These are phyloP conservation scores for Acrodontium crateriforme DNA, from an alignment of 2,329 filamentous ascomycete species.

Conservation along the genomic window DNA sequence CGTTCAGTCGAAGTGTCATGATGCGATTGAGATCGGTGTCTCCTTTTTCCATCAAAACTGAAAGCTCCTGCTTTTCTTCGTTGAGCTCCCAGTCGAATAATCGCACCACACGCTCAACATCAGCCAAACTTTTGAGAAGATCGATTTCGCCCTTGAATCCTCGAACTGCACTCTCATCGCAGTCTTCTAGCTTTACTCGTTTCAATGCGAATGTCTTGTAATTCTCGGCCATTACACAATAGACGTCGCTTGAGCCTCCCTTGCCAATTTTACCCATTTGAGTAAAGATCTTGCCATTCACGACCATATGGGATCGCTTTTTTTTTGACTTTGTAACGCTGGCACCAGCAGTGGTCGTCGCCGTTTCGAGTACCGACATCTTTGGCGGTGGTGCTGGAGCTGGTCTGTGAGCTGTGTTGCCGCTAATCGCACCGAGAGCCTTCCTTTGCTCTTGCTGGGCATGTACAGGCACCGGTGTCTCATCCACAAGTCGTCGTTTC, in stretches of 20 bases:
- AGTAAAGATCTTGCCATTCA: constrained; percentile 86
- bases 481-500: constrained; percentile 27
- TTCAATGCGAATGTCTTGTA: constrained; percentile 92
- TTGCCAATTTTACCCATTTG: constrained; percentile 81
- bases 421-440: constrained; percentile 40
- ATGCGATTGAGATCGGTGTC: constrained; percentile 86
- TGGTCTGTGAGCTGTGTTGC: constrained; percentile 62
- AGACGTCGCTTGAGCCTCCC: constrained; percentile 87
- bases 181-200: constrained; percentile 77
- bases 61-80: constrained; percentile 75
- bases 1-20: constrained; percentile 54
- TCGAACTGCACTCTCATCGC: constrained; percentile 67
- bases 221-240: constrained; percentile 92
- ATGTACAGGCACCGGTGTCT: constrained; percentile 25
- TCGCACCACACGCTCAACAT: constrained; percentile 79
- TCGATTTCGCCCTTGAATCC: constrained; percentile 96
- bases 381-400: constrained; percentile 75
- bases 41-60: constrained; percentile 91
- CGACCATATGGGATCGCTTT: constrained; percentile 67
- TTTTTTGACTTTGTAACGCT: constrained; percentile 60
- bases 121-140: constrained; percentile 64
- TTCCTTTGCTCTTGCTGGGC: constrained; percentile 24
- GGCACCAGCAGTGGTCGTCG: constrained; percentile 70
- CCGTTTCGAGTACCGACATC: constrained; percentile 90
- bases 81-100: constrained; percentile 91